Percentiles rank a stretch among this genome's conserved stretches.
Conservation (phyloP, 257 asterid genomes). For the Scutellaria minor region DNA sequence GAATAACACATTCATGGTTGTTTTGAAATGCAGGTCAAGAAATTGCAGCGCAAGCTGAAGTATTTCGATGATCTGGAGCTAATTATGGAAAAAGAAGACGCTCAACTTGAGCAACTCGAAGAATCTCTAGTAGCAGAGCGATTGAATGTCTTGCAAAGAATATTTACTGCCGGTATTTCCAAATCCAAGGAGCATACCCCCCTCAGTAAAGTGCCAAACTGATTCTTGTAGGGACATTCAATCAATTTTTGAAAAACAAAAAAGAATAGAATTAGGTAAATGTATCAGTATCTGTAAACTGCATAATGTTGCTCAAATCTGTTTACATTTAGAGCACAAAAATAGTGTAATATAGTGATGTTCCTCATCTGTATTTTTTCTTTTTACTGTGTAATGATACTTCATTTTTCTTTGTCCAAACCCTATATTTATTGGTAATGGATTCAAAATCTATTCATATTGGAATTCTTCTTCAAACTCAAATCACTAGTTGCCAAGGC, state of each 20-base stretch:
- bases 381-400: not conserved
- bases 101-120: constrained; percentile 60
- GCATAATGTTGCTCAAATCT: not conserved
- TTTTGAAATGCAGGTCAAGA: constrained; percentile 55
- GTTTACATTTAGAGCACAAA: not conserved
- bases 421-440: not conserved
- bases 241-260: too few species aligned
- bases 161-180: constrained; percentile 52
- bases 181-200: constrained; percentile 51
- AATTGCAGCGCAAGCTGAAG: constrained; percentile 63
- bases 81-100: constrained; percentile 64
- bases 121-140: constrained; percentile 60
- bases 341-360: not conserved
- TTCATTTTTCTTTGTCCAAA: not conserved
- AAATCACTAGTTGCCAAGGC: not conserved
- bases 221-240: constrained; percentile 28
- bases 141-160: constrained; percentile 52
- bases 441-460: not conserved
- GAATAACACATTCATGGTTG: not conserved
- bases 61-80: constrained; percentile 62
- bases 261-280: not conserved
- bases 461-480: not conserved
- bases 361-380: not conserved
- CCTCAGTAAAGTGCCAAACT: constrained; percentile 37
- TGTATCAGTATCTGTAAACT: constrained; percentile 14